Base-by-base conservation (phyloP, 768 basidiomycete genomes). In the Termitomyces sp. region DNA sequence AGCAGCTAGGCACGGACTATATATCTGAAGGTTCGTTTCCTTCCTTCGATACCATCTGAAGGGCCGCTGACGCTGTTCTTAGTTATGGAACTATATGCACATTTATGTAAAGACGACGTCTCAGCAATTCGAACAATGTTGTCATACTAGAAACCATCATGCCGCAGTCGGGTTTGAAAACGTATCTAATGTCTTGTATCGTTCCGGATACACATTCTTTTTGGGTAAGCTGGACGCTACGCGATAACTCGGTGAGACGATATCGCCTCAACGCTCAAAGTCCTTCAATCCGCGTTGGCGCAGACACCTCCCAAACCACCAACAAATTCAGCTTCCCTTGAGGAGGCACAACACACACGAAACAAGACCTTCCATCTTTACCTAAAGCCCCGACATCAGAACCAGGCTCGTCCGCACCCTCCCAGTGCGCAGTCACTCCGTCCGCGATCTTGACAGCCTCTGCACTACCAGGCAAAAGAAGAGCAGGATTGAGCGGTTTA, bases 381-480 rank as follows among this genome's bases (percentile, higher is more conserved):
- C 75, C 76, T 15, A 74, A 51, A 13, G 68, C 59, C 11, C 72
- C 69, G 3, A 66, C 66, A 58, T 71, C 73, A 39, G 57, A 55
- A 7, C 65, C 71, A 0, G 64, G 61, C 35, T 77, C 75, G 33
- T 76, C 76, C 11, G 70, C 71, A 1, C 75, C 75, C 38, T 75
- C 75, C 78, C 78, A 79, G 58, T 78, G 76, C 15, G 74, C 78
- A 8, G 68, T 56, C 12, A 79, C 68, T 2, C 71, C 73, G 1
- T 67, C 58, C 4, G 64, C 60, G 4, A 76, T 69, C 53, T 67
- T 69, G 9, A 78, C 33, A 52, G 62, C 62, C 9, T 62, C 24
- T 39, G 63, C 64, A 5, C 5, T 20, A 6, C 24, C 32, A 11
- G 61, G 61, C 11, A 56, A 36, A 16, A 51, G 12, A 6, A 75